phyloP scores from a whole-genome alignment of 768 basidiomycete genomes.

The Leccinellum albellum region DNA sequence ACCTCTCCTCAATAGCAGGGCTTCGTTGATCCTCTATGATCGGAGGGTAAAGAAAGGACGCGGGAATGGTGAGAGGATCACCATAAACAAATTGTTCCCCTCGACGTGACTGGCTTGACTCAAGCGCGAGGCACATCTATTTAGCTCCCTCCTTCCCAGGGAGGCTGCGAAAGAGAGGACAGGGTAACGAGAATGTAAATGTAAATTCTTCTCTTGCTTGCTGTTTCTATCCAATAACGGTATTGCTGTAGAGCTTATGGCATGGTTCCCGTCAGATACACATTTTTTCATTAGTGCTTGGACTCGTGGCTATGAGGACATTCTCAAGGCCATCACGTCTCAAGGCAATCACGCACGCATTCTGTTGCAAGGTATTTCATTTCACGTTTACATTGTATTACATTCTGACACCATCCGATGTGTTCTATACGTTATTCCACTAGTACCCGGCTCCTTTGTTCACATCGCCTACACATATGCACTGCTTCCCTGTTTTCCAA shows the following conservation, averaged over 20 bases:
- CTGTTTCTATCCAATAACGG: no score
- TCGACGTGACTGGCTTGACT: no score
- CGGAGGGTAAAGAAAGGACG: no score
- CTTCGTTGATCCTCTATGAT: no score
- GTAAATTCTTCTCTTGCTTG: no score
- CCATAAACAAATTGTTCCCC: no score
- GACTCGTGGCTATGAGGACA: slow-evolving; percentile 97
- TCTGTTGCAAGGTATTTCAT: slow-evolving; percentile 51
- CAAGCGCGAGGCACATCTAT: no score
- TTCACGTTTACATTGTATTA: not conserved
- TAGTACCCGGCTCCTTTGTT: not conserved
- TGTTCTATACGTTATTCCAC: not conserved
- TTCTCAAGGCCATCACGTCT: slow-evolving; percentile 75
- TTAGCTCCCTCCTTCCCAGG: no score
- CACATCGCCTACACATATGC: slow-evolving; percentile 3
- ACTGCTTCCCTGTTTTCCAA: slow-evolving; percentile 3
- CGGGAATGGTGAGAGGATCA: no score
- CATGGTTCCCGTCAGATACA: slow-evolving; percentile 56
- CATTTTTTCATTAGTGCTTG: slow-evolving; percentile 89
- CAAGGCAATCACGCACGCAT: slow-evolving; percentile 66
- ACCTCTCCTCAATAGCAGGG: no score
- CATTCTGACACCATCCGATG: not conserved
- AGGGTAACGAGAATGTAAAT: no score
- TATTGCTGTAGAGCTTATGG: slow-evolving; percentile 68
- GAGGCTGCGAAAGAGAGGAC: no score